Evolutionary conservation across 2,329 filamentous ascomycete genomes (phyloP), one percentile per base, ranked within the genome.

Genomic region (Aspergillus spinulosporus): DNA sequence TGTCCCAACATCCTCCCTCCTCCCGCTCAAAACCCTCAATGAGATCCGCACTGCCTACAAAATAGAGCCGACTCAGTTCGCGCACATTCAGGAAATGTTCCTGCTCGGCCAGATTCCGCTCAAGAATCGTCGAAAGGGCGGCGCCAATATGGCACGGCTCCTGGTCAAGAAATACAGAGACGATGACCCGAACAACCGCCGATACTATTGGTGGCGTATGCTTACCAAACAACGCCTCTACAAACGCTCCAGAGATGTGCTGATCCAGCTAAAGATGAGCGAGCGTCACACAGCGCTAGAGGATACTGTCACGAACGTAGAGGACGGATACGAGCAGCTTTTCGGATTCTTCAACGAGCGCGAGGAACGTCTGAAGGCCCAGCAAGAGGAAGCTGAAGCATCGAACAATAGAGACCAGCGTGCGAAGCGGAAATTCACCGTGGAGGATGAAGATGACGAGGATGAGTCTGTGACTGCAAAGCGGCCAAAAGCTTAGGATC

Each of bases 151-250:
- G 71, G 67, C 84, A 68, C 72, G 81, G 70, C 59, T 84, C 65
- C 65, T 76, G 36, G 76, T 78, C 52, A 77, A 77, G 59, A 77
- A 77, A 53, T 70, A 71, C 29, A 72, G 72, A 26, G 68, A 79
- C 0, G 74, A 76, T 2, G 79, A 86, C 58, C 76, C 78, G 43
- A 76, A 83, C 59, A 85, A 88, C 63, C 74, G 81, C 9, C 76
- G 77, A 32, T 88, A 85, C 70, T 87, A 84, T 69, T 86, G 85
- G 74, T 88, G 85, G 85, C 78, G 85, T 4, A 73, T 87, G 62
- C 78, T 86, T 31, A 78, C 83, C 36, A 88, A 88, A 68, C 81
- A 86, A 61, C 77, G 85, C 14, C 78, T 88, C 12, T 86, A 82
- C 69, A 79, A 82, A 61, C 81, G 82, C 62, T 85, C 86, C 57